Evolutionary conservation across 2,329 filamentous ascomycete genomes (phyloP).

Genomic region (Dactylella cylindrospora): DNA sequence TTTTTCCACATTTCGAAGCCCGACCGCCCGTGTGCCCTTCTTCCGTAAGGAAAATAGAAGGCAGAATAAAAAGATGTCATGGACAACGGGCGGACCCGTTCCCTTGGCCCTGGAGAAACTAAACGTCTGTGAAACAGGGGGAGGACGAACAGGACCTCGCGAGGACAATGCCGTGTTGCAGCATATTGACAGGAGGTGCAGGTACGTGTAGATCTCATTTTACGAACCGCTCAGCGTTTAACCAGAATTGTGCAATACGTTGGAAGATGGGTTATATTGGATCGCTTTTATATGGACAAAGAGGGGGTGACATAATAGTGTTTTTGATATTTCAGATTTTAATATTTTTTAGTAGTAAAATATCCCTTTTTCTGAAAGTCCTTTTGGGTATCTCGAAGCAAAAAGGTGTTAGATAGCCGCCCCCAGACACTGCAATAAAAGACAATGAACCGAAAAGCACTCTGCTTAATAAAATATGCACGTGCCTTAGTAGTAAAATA

Average conservation of each 20-base stretch:
- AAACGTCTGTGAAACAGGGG: slow-evolving; percentile 44
- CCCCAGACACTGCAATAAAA: background rate
- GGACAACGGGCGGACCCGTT: slow-evolving; percentile 12
- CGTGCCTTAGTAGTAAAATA: too few relatives aligned
- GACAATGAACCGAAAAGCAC: too few relatives aligned
- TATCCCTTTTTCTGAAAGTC: slow-evolving; percentile 22
- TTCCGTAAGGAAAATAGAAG: too few relatives aligned
- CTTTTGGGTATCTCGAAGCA: slow-evolving; percentile 41
- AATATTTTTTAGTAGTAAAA: slow-evolving; percentile 8
- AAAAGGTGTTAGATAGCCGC: slow-evolving; percentile 8
- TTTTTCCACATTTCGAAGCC: too few relatives aligned
- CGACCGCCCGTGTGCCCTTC: too few relatives aligned
- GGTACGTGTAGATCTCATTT: slow-evolving; percentile 41
- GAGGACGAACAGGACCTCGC: slow-evolving; percentile 28
- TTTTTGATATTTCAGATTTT: slow-evolving; percentile 1
- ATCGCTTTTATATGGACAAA: too few relatives aligned
- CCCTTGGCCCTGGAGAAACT: slow-evolving; percentile 41
- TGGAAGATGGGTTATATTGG: too few relatives aligned
- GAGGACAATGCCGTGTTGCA: slow-evolving; percentile 26
- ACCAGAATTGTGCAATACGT: too few relatives aligned
- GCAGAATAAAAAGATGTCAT: background rate
- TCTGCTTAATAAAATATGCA: too few relatives aligned
- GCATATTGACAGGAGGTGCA: slow-evolving; percentile 40
- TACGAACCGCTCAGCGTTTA: slow-evolving; percentile 37
- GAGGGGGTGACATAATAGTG: too few relatives aligned